Percentiles rank a stretch among this genome's conserved stretches.
Conservation (phyloP, 768 basidiomycete genomes). For the Phlebiopsis flavidoalba region DNA sequence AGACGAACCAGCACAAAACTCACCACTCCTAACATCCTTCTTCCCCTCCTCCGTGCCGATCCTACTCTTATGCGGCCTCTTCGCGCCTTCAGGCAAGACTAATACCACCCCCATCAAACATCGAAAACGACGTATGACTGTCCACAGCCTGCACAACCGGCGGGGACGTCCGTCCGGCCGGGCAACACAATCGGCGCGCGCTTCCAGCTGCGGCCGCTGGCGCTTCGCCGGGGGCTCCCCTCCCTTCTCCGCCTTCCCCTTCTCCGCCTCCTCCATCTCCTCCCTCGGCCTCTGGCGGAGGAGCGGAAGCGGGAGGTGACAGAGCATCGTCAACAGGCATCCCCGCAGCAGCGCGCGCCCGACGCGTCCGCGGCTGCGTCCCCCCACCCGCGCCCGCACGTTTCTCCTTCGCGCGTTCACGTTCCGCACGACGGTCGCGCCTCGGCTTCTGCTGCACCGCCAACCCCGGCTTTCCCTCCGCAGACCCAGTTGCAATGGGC, state of each 20-base stretch:
- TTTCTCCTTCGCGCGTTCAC: slow-evolving; percentile 21
- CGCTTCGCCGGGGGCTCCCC: slow-evolving; percentile 5
- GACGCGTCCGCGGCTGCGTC: slow-evolving; percentile 41
- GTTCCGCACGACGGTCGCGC: slow-evolving; percentile 25
- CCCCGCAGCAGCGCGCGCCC: neutral
- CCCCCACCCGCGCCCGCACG: slow-evolving; percentile 39
- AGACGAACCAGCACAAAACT: slow-evolving; percentile 9
- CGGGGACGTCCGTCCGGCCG: slow-evolving; percentile 36
- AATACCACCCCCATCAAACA: slow-evolving; percentile 89
- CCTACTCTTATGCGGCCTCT: slow-evolving; percentile 56
- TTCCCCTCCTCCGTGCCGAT: slow-evolving; percentile 39
- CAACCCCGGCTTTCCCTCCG: slow-evolving; percentile 12
- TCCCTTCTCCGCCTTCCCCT: neutral
- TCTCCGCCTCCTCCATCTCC: too few species aligned
- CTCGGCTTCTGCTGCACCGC: slow-evolving; percentile 26
- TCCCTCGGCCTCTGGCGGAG: too few species aligned
- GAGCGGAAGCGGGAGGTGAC: slow-evolving; percentile 19
- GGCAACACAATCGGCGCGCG: slow-evolving; percentile 8
- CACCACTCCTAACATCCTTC: slow-evolving; percentile 48
- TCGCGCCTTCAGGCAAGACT: slow-evolving; percentile 67
- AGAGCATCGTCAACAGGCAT: neutral
- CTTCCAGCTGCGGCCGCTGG: neutral
- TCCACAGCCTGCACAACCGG: slow-evolving; percentile 69
- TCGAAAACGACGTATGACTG: slow-evolving; percentile 63
- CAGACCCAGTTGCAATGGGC: slow-evolving; percentile 22